Percentiles rank a stretch among this genome's conserved stretches.
Evolutionary conservation across 768 basidiomycete species (phyloP).

Genomic region (Podaxis carcinomalis): DNA sequence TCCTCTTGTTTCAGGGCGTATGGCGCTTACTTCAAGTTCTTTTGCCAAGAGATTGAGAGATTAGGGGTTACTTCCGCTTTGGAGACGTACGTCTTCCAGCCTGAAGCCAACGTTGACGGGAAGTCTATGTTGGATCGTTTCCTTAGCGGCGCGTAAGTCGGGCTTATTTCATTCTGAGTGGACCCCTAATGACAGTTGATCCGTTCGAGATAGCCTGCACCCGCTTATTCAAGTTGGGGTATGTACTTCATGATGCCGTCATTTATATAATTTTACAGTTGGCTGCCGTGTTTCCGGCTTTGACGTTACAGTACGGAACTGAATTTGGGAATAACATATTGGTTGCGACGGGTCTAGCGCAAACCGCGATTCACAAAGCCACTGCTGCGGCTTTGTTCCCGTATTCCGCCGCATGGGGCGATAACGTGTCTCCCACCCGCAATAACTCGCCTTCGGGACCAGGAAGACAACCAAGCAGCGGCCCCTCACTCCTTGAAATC

Average conservation of each 20-base stretch:
- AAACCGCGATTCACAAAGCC: constrained; percentile 38
- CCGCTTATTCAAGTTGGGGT: constrained; percentile 58
- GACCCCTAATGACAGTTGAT: background rate
- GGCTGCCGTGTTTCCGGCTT: background rate
- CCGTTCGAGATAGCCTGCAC: constrained; percentile 35
- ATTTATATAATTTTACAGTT: background rate
- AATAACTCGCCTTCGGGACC: constrained; percentile 14
- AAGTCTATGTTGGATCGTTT: constrained; percentile 31
- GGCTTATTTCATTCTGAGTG: background rate
- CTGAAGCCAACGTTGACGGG: constrained; percentile 28
- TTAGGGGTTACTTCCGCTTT: constrained; percentile 34
- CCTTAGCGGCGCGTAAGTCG: constrained; percentile 30
- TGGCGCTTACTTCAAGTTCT: constrained; percentile 32
- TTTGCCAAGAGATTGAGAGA: constrained; percentile 33
- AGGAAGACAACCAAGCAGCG: constrained; percentile 13
- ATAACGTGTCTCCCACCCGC: constrained; percentile 1
- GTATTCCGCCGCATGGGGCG: constrained; percentile 11
- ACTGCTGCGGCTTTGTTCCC: constrained; percentile 28
- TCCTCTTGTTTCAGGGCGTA: constrained; percentile 30
- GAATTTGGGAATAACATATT: constrained; percentile 50
- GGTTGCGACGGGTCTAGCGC: constrained; percentile 49
- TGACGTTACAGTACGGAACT: constrained; percentile 37
- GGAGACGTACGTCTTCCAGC: constrained; percentile 44
- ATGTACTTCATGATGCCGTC: constrained; percentile 16
- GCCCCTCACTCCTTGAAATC: constrained; percentile 42